Base-by-base conservation (phyloP, 352 stramenopile genomes). In the Phytophthora melonis region DNA sequence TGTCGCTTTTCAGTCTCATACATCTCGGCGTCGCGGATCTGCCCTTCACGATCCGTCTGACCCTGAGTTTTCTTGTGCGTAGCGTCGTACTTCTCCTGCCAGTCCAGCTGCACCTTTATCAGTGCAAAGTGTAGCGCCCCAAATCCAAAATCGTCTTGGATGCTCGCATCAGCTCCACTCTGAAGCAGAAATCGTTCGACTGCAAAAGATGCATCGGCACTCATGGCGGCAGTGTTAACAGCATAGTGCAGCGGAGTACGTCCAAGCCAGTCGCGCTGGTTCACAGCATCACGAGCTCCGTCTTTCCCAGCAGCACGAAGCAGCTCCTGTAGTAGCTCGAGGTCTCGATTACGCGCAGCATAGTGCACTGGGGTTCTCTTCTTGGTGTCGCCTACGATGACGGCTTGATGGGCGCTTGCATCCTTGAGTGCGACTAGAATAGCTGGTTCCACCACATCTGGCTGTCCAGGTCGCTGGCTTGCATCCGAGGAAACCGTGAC, bases 211-310 rank as follows among this genome's bases (percentile, higher is more conserved):
- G 88, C 88, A 16, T 93, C 85, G 0, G 88, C 76, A 27, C 66
- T 90, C 83, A 93, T 93, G 0, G 75, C 77, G 5, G 85, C 83
- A 8, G 77, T 72, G 47, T 95, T 95, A 8, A 95, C 79, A 32
- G 88, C 88, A 59, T 88, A 90, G 52, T 95, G 88, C n/a, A 95
- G 63, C 3, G 86, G 82, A 11, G 88, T 91, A 7, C 88, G 82
- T 8, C 75, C 80, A 41, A 88, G 80, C 21, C 60, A 70, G 34
- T 93, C 83, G 18, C 62, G 47, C 45, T 82, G 73, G 66, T 93
- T 93, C 19, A 90, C 79, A 47, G 77, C 80, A 32, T 50, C 55
- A 56, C 64, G 66, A 54, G 71, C 71, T 30, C 49, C 75, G 71
- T n/a, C 78, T 74, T 64, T 88, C 72, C 8, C 59, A 25, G 73